Conservation (phyloP, 441 rosid species). For the Codiaeum variegatum region DNA sequence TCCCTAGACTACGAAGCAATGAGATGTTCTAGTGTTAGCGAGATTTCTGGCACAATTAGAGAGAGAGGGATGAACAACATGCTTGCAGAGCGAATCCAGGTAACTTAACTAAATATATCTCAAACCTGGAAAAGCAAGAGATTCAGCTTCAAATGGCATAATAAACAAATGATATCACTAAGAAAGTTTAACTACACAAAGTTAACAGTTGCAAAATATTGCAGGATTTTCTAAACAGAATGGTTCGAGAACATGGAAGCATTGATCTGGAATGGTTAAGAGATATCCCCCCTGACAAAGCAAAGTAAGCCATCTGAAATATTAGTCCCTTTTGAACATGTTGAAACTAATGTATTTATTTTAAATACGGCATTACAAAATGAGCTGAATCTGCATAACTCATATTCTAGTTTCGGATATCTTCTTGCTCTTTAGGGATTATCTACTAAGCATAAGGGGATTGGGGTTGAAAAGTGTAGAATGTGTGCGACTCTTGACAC, state of each 20-base stretch:
- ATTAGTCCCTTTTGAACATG: background rate
- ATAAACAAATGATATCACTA: slow-evolving; percentile 8
- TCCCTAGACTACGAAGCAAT: slow-evolving; percentile 85
- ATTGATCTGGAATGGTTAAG: slow-evolving; percentile 93
- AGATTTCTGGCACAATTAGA: slow-evolving; percentile 65
- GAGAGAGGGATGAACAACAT: slow-evolving; percentile 94
- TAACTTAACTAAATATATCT: slow-evolving; percentile 23
- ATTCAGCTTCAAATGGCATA: slow-evolving; percentile 19
- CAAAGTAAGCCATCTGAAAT: slow-evolving; percentile 58
- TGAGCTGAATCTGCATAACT: background rate
- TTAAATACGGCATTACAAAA: background rate
- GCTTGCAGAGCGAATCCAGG: slow-evolving; percentile 94
- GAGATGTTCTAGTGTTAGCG: slow-evolving; percentile 48
- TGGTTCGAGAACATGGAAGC: slow-evolving; percentile 75
- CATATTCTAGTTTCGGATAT: slow-evolving; percentile 3
- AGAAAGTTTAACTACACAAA: slow-evolving; percentile 1
- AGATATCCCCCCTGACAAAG: slow-evolving; percentile 71
- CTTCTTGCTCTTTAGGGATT: slow-evolving; percentile 57
- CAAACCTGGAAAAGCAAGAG: slow-evolving; percentile 18
- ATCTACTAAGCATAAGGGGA: slow-evolving; percentile 79
- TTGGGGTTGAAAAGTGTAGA: slow-evolving; percentile 97
- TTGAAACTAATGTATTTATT: background rate
- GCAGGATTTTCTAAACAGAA: slow-evolving; percentile 82
- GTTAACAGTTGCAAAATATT: slow-evolving; percentile 29
- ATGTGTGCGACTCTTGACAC: slow-evolving; percentile 92